Evolutionary conservation across 164 flowering plant species (phyloP).

Genomic region (Pachysandra terminalis): DNA sequence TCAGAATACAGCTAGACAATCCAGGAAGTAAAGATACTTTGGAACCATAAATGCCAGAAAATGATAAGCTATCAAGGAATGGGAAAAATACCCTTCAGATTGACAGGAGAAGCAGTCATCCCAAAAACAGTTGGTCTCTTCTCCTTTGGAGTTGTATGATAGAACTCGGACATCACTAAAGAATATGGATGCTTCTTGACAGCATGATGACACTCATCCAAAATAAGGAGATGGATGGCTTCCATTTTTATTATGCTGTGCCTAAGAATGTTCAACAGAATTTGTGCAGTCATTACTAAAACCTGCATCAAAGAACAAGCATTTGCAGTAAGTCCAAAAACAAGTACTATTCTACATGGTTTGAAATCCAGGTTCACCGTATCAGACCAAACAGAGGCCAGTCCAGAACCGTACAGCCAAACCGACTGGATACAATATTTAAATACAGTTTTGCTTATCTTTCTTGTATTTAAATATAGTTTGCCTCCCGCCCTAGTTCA

Average conservation of each 20-base stretch:
- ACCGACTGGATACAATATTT: too few species aligned
- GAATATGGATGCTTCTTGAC: conserved; percentile 99
- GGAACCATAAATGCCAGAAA: neutral
- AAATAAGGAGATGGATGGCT: conserved; percentile 78
- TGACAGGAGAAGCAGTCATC: conserved; percentile 99
- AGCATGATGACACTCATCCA: conserved; percentile 99
- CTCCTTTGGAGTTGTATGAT: conserved; percentile 88
- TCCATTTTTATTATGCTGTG: conserved; percentile 99
- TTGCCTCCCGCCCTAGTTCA: too few species aligned
- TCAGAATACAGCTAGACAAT: neutral
- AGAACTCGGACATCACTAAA: conserved; percentile 96
- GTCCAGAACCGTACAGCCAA: too few species aligned
- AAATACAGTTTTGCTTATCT: too few species aligned
- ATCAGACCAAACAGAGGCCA: too few species aligned
- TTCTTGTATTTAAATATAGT: too few species aligned
- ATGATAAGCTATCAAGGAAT: neutral
- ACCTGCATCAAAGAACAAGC: conserved; percentile 54
- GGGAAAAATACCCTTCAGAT: conserved; percentile 67
- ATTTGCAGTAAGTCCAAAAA: neutral
- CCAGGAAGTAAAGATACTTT: neutral
- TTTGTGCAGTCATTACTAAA: conserved; percentile 98
- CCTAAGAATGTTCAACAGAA: conserved; percentile 88
- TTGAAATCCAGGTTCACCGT: too few species aligned
- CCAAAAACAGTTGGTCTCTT: conserved; percentile 97
- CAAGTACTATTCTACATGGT: neutral